Conservation (phyloP, 108 stramenopile genomes). For the Poteriospumella lacustris region DNA sequence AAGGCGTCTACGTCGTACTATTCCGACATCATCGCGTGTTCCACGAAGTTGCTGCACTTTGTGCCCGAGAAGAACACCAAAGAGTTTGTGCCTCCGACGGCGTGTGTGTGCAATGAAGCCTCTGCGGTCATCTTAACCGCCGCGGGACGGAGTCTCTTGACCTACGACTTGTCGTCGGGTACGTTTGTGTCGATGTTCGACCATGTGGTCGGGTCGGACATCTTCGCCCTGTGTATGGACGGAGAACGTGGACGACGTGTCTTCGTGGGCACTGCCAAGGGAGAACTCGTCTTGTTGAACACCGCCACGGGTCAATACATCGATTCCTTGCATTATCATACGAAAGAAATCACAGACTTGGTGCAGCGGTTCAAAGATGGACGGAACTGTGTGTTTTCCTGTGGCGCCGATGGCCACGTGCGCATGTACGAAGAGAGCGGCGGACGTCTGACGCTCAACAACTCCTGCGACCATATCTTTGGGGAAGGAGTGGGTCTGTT, state of each 20-base stretch:
- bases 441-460: not conserved
- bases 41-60: constrained; percentile 25
- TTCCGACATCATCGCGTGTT: constrained; percentile 17
- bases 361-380: not conserved
- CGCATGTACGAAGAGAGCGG: not conserved
- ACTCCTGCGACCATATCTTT: not conserved
- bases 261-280: not conserved
- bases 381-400: not conserved
- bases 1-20: not conserved
- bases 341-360: constrained; percentile 1
- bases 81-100: constrained; percentile 18
- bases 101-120: not conserved
- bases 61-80: constrained; percentile 20
- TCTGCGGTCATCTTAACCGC: not conserved
- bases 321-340: not conserved
- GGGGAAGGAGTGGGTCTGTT: not conserved
- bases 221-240: constrained; percentile 1
- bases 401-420: constrained; percentile 14
- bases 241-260: constrained; percentile 17
- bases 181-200: not conserved
- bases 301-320: not conserved
- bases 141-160: not conserved
- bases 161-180: not conserved
- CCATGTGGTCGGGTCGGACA: not conserved
- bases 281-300: not conserved